Percentiles rank a stretch among this genome's conserved stretches.
These are phyloP conservation scores for Penicillium argentinense DNA, from an alignment of 495 filamentous ascomycete genomes.

Conservation along the genomic window DNA sequence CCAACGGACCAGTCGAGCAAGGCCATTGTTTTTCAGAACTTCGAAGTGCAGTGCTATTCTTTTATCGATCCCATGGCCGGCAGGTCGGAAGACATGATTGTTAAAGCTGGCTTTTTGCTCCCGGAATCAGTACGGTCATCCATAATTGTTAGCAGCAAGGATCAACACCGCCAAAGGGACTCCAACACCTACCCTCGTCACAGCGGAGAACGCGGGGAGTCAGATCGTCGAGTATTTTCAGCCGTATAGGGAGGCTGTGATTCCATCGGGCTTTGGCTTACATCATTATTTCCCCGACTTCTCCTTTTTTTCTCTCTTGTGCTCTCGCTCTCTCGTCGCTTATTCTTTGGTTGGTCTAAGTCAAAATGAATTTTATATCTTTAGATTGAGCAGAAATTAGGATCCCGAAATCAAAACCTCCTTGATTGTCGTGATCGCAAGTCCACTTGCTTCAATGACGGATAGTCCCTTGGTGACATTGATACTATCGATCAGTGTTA, in stretches of 20 bases:
- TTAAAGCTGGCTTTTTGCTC: conserved; percentile 17
- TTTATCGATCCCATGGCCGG: background rate
- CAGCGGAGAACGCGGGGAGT: background rate
- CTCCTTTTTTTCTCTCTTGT: too few species aligned
- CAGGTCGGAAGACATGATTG: background rate
- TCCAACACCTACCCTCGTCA: conserved; percentile 1
- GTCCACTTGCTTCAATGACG: too few species aligned
- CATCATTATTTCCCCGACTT: too few species aligned
- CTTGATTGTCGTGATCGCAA: too few species aligned
- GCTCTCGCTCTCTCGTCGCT: too few species aligned
- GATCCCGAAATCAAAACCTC: too few species aligned
- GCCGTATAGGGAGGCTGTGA: conserved; percentile 3
- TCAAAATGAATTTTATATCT: too few species aligned
- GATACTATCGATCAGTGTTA: too few species aligned
- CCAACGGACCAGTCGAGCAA: conserved; percentile 10
- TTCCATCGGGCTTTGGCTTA: too few species aligned
- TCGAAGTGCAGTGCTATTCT: conserved; percentile 4
- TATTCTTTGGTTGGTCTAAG: too few species aligned
- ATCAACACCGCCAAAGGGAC: background rate
- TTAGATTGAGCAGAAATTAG: too few species aligned
- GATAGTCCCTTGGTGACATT: too few species aligned
- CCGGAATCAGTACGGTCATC: conserved; percentile 5
- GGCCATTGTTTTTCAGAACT: conserved; percentile 17
- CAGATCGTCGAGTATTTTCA: conserved; percentile 1
- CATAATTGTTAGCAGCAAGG: background rate